phyloP scores from a whole-genome alignment of 148 eudicot genomes.

The Vaccinium myrtillus region DNA sequence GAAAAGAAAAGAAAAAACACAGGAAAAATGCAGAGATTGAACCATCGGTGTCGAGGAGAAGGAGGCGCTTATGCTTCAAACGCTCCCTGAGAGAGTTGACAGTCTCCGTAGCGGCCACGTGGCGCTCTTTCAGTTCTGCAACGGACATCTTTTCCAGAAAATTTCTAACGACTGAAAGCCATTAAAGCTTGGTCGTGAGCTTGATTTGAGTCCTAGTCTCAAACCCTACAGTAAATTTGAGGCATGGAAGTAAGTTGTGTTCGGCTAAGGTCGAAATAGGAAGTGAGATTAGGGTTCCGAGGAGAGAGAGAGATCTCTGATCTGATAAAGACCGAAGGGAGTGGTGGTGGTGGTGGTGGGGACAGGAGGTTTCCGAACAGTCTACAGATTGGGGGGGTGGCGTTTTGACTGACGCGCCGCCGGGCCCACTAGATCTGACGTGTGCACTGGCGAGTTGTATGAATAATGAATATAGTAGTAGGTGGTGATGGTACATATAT shows the following conservation, averaged over 20 bases:
- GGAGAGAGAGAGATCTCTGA: too few species aligned
- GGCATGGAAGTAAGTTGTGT: background rate
- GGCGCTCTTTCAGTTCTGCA: slow-evolving; percentile 78
- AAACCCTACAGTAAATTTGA: background rate
- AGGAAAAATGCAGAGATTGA: background rate
- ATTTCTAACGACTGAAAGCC: background rate
- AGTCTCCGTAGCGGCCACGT: slow-evolving; percentile 65
- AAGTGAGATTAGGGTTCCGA: background rate
- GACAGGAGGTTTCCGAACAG: background rate
- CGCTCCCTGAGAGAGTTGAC: slow-evolving; percentile 69
- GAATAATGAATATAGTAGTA: too few species aligned
- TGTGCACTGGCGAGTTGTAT: background rate
- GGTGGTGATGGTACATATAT: too few species aligned
- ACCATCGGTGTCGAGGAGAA: slow-evolving; percentile 89
- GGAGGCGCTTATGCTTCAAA: slow-evolving; percentile 66
- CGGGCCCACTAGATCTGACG: background rate
- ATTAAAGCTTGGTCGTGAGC: background rate
- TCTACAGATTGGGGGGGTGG: background rate
- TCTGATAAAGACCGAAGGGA: background rate
- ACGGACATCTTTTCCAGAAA: slow-evolving; percentile 51
- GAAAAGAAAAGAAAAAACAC: background rate
- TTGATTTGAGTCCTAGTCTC: slow-evolving; percentile 11
- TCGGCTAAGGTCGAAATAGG: background rate
- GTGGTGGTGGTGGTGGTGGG: background rate
- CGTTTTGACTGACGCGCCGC: background rate